A percentile compares a stretch with the other conserved stretches of the same genome.
Conservation (phyloP, 2,329 filamentous ascomycete genomes). For the Ophiostoma tasmaniense region DNA sequence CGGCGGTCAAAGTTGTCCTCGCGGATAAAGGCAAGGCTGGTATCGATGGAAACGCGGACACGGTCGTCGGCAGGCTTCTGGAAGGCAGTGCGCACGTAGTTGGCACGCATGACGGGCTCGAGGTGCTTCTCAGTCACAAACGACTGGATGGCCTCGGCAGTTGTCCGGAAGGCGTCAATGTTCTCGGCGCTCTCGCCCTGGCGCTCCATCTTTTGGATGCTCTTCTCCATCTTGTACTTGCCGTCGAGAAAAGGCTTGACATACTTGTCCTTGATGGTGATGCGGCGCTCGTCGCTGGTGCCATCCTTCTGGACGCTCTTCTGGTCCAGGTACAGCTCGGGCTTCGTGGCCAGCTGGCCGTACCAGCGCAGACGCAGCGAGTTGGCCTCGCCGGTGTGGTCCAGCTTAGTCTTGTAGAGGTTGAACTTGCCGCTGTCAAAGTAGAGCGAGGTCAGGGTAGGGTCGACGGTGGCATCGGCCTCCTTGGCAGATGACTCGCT, state of each 20-base stretch:
- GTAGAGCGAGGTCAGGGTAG: conserved; percentile 89
- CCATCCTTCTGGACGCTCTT: conserved; percentile 75
- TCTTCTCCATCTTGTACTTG: conserved; percentile 88
- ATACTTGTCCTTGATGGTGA: conserved; percentile 90
- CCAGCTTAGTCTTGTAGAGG: conserved; percentile 79
- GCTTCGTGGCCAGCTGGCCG: conserved; percentile 68
- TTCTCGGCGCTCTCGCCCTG: conserved; percentile 59
- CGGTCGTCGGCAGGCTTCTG: conserved; percentile 90
- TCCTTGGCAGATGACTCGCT: conserved; percentile 80
- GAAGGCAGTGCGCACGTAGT: conserved; percentile 90
- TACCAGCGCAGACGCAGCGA: conserved; percentile 89
- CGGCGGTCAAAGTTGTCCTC: conserved; percentile 68
- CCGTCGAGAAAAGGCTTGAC: conserved; percentile 78
- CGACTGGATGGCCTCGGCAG: conserved; percentile 67
- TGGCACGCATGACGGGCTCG: conserved; percentile 78
- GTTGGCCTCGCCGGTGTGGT: conserved; percentile 52
- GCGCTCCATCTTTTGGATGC: conserved; percentile 75
- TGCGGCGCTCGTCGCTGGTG: conserved; percentile 67
- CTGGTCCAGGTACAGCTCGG: conserved; percentile 79
- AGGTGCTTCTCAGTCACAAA: conserved; percentile 72
- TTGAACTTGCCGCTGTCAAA: conserved; percentile 84
- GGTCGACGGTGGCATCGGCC: conserved; percentile 71
- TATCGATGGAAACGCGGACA: conserved; percentile 87
- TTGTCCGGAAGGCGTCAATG: conserved; percentile 60
- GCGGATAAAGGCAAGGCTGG: conserved; percentile 78